A percentile compares a stretch with the other conserved stretches of the same genome.
Evolutionary conservation across 352 stramenopile genomes (phyloP).

Genomic region (Phytophthora lateralis): DNA sequence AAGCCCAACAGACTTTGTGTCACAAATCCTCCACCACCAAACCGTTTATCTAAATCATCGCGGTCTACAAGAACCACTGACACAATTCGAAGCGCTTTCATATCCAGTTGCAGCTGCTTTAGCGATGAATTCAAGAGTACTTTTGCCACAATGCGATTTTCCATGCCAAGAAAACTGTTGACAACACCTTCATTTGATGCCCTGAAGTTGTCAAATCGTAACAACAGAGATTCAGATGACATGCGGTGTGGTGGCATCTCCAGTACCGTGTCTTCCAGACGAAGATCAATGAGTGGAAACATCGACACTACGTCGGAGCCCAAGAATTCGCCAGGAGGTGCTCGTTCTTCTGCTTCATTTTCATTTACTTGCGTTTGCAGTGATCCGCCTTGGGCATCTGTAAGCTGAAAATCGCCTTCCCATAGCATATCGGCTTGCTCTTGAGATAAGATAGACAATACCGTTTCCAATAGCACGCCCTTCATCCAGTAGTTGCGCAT

Average conservation of each 20-base stretch:
- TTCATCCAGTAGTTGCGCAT: conserved; percentile 77
- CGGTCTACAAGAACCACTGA: conserved; percentile 75
- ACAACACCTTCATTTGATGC: conserved; percentile 71
- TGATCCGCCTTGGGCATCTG: conserved; percentile 31
- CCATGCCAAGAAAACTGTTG: conserved; percentile 65
- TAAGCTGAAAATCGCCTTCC: conserved; percentile 77
- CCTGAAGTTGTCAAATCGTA: conserved; percentile 71
- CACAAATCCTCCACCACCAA: conserved; percentile 46
- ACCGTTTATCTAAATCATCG: conserved; percentile 32
- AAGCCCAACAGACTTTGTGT: conserved; percentile 77
- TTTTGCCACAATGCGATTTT: conserved; percentile 81
- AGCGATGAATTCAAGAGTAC: conserved; percentile 86
- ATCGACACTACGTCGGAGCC: conserved; percentile 79
- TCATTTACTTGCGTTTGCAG: conserved; percentile 15
- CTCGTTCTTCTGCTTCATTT: conserved; percentile 16
- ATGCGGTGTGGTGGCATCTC: conserved; percentile 83
- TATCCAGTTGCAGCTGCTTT: conserved; percentile 68
- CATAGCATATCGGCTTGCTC: conserved; percentile 68
- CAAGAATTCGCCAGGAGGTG: conserved; percentile 34
- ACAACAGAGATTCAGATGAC: conserved; percentile 72
- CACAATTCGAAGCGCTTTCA: conserved; percentile 72
- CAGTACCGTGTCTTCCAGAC: conserved; percentile 68
- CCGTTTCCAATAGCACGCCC: conserved; percentile 64
- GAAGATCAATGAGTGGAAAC: conserved; percentile 80
- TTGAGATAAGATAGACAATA: conserved; percentile 63